phyloP scores from a whole-genome alignment of 2,329 filamentous ascomycete species.

The Capronia americana region DNA sequence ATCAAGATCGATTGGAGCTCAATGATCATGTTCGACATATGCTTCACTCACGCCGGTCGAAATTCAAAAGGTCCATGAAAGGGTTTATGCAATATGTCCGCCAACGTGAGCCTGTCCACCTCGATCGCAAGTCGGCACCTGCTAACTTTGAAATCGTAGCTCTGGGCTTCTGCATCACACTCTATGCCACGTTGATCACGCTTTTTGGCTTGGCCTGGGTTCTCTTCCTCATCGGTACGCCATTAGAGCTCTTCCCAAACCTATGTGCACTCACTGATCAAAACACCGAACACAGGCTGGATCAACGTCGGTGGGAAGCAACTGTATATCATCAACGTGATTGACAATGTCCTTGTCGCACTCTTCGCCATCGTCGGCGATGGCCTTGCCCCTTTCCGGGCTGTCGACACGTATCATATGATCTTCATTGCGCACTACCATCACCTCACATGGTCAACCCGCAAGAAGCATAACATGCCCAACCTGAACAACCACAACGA shows the following conservation, averaged over 20 bases:
- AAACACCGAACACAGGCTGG: constrained; percentile 8
- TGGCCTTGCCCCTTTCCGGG: constrained; percentile 15
- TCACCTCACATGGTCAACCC: constrained; percentile 12
- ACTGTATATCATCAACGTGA: constrained; percentile 18
- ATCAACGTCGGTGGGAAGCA: constrained; percentile 18
- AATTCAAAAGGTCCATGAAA: constrained; percentile 19
- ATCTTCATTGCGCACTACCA: constrained; percentile 18
- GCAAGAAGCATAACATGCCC: constrained; percentile 13
- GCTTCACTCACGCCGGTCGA: constrained; percentile 21
- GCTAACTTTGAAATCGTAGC: constrained; percentile 8
- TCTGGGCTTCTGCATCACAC: constrained; percentile 20
- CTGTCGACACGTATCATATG: constrained; percentile 19
- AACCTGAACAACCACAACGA: constrained; percentile 13
- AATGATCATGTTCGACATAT: constrained; percentile 20
- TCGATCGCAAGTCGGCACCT: constrained; percentile 2
- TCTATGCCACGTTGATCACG: constrained; percentile 16
- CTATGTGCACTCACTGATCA: constrained; percentile 1
- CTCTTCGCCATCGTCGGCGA: constrained; percentile 22
- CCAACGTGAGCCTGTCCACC: constrained; percentile 6
- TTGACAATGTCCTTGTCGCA: constrained; percentile 17
- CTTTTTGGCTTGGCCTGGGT: constrained; percentile 19
- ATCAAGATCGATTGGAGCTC: constrained; percentile 17
- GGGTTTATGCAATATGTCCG: constrained; percentile 20
- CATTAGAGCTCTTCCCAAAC: neutral
- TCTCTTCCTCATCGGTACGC: constrained; percentile 22